Conservation (phyloP, 176 grass and related monocot species). For the Raddia distichophylla region DNA sequence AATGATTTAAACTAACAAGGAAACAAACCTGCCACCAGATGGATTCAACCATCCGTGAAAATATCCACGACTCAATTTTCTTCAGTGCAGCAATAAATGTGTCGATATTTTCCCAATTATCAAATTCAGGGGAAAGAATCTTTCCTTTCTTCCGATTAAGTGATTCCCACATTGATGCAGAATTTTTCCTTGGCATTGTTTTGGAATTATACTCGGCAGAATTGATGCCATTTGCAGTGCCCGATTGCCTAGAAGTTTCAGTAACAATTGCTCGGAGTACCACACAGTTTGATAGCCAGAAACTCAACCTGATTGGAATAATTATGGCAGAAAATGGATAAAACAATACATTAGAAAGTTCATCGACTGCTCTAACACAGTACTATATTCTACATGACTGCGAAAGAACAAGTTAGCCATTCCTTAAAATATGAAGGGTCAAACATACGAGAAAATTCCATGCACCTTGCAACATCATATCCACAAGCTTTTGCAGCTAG, state of each 20-base stretch:
- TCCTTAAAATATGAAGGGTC: constrained; percentile 12
- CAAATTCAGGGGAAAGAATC: constrained; percentile 71
- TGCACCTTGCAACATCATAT: constrained; percentile 91
- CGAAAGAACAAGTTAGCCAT: not conserved
- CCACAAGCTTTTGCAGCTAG: constrained; percentile 89
- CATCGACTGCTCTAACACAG: constrained; percentile 2
- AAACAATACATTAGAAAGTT: constrained; percentile 10
- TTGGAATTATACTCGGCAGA: constrained; percentile 45
- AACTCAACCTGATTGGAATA: constrained; percentile 76
- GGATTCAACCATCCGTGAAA: constrained; percentile 81
- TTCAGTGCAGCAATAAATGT: constrained; percentile 83
- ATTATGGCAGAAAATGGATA: constrained; percentile 35
- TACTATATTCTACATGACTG: not conserved
- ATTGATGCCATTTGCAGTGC: constrained; percentile 37
- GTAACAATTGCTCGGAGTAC: constrained; percentile 80
- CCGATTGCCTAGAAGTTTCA: constrained; percentile 59
- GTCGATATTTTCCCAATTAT: constrained; percentile 81
- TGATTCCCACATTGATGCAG: constrained; percentile 85
- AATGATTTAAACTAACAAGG: constrained; percentile 19
- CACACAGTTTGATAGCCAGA: constrained; percentile 92
- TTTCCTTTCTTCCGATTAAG: constrained; percentile 85
- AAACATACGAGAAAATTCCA: constrained; percentile 31
- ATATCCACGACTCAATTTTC: constrained; percentile 96
- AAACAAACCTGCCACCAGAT: constrained; percentile 95
- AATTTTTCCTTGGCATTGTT: constrained; percentile 56